These are phyloP conservation scores for Candida xiaguanensis DNA, from an alignment of 805 yeast species.

Conservation along the genomic window DNA sequence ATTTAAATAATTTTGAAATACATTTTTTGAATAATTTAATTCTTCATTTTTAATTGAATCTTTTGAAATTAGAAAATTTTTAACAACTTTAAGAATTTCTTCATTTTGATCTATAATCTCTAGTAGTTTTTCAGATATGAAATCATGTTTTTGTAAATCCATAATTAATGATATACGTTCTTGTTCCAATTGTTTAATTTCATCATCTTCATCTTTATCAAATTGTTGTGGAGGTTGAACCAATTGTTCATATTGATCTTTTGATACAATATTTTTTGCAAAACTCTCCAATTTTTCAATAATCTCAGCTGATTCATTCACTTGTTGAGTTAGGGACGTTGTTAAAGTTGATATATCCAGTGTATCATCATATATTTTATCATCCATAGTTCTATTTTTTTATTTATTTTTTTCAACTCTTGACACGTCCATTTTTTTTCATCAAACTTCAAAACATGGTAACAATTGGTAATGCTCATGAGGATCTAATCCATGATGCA, in stretches of 20 bases:
- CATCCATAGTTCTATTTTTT: constrained; percentile 12
- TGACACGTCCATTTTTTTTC: constrained; percentile 11
- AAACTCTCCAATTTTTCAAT: constrained; percentile 17
- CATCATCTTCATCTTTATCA: constrained; percentile 8
- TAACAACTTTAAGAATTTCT: constrained; percentile 30
- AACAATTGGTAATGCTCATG: constrained; percentile 86
- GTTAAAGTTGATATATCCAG: constrained; percentile 15
- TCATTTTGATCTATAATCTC: constrained; percentile 32
- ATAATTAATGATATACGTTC: constrained; percentile 28
- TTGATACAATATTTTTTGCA: constrained; percentile 17
- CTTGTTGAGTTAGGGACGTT: constrained; percentile 16
- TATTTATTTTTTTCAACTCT: neutral
- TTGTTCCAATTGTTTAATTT: constrained; percentile 22
- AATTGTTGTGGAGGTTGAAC: neutral
- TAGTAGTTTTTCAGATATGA: constrained; percentile 23
- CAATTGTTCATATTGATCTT: constrained; percentile 12
- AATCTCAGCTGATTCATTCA: constrained; percentile 17
- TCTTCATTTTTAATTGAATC: constrained; percentile 18
- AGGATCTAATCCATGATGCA: constrained; percentile 93
- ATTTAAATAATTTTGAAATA: constrained; percentile 13
- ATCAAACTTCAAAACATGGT: constrained; percentile 46
- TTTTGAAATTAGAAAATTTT: constrained; percentile 23
- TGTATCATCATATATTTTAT: constrained; percentile 17
- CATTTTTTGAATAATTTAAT: constrained; percentile 8
- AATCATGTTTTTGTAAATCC: constrained; percentile 40